These are phyloP conservation scores for Taphrina communis DNA, from an alignment of 1,139 yeast species.

Conservation along the genomic window DNA sequence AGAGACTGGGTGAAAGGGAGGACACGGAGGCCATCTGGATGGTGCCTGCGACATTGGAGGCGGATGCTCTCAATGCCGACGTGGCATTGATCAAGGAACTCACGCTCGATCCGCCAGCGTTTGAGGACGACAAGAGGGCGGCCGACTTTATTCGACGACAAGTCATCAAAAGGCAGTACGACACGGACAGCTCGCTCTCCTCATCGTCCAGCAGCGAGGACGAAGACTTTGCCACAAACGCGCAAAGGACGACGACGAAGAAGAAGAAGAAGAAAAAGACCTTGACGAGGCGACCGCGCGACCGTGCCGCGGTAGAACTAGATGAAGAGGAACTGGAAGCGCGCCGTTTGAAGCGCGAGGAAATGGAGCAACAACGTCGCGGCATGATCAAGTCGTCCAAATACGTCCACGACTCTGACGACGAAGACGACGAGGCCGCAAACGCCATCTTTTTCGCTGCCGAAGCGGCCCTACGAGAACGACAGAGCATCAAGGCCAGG, in stretches of 20 bases:
- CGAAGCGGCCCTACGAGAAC: constrained; percentile 26
- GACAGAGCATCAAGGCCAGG: constrained; percentile 11
- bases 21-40: constrained; percentile 36
- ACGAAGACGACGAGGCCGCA: constrained; percentile 40
- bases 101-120: constrained; percentile 43
- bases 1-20: constrained; percentile 16
- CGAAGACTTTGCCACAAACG: constrained; percentile 26
- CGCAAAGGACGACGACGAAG: neutral
- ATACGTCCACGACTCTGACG: constrained; percentile 44
- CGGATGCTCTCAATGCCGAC: constrained; percentile 28
- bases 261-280: constrained; percentile 19
- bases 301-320: neutral
- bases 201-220: constrained; percentile 13
- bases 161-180: constrained; percentile 18
- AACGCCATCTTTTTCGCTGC: constrained; percentile 35
- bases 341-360: constrained; percentile 22
- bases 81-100: constrained; percentile 33
- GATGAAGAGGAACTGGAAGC: constrained; percentile 39
- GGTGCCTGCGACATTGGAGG: constrained; percentile 36
- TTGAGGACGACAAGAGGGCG: constrained; percentile 42
- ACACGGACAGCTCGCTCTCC: constrained; percentile 1
- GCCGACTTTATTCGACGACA: constrained; percentile 38
- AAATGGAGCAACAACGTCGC: constrained; percentile 34
- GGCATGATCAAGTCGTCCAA: constrained; percentile 40
- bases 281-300: neutral